Conservation (phyloP, 176 grass and related monocot species). For the Luzula sylvatica region DNA sequence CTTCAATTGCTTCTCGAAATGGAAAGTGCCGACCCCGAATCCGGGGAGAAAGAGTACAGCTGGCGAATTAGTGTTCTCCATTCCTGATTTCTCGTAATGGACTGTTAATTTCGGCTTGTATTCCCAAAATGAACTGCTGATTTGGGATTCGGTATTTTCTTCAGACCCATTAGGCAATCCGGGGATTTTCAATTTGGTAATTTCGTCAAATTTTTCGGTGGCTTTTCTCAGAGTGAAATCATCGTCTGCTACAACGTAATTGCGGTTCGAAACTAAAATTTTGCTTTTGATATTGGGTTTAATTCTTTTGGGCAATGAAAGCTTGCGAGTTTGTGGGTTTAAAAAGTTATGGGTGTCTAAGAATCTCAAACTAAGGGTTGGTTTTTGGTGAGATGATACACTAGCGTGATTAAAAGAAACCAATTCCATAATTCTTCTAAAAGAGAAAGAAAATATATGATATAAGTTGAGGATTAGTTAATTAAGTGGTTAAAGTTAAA, state of each 20-base stretch:
- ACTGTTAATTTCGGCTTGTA: constrained; percentile 84
- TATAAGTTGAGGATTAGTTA: background rate
- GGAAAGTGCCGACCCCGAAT: constrained; percentile 78
- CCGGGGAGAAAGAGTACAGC: constrained; percentile 88
- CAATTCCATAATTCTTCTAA: constrained; percentile 45
- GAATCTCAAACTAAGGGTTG: constrained; percentile 28
- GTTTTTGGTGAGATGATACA: constrained; percentile 42
- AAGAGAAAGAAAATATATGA: background rate
- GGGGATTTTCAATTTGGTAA: constrained; percentile 47
- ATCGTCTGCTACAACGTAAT: constrained; percentile 31
- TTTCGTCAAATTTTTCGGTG: constrained; percentile 22
- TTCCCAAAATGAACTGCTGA: constrained; percentile 78
- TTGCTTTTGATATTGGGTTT: constrained; percentile 12
- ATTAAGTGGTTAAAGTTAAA: background rate
- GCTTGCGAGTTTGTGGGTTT: constrained; percentile 14
- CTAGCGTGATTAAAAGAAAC: constrained; percentile 46
- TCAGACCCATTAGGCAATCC: constrained; percentile 41
- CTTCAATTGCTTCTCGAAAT: constrained; percentile 87
- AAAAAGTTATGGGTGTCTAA: constrained; percentile 1
- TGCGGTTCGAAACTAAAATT: constrained; percentile 12
- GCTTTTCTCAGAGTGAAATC: constrained; percentile 36
- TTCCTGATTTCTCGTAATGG: constrained; percentile 74
- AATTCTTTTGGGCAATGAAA: constrained; percentile 23
- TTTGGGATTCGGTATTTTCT: constrained; percentile 29
- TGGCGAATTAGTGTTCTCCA: constrained; percentile 51